phyloP scores from a whole-genome alignment of 345 rosid species.

The Populus pruinosa region DNA sequence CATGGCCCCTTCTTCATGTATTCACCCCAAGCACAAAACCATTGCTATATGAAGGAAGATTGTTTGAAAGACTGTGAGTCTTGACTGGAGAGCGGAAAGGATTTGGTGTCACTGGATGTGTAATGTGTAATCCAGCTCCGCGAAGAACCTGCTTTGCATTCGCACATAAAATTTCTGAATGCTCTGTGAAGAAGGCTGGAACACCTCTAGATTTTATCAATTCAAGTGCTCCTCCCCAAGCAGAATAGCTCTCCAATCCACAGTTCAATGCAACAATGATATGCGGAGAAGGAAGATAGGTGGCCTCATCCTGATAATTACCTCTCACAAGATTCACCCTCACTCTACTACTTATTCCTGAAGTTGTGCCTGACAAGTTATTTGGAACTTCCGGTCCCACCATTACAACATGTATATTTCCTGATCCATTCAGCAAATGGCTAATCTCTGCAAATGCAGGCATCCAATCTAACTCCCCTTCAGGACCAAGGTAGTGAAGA shows the following conservation, averaged over 20 bases:
- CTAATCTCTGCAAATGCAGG: slow-evolving; percentile 43
- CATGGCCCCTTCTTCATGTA: slow-evolving; percentile 16
- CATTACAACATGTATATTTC: slow-evolving; percentile 43
- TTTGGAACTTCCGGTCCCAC: slow-evolving; percentile 47
- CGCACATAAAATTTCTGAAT: slow-evolving; percentile 45
- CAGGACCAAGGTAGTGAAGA: slow-evolving; percentile 44
- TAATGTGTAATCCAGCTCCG: slow-evolving; percentile 41
- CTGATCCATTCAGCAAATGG: slow-evolving; percentile 39
- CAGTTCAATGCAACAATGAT: slow-evolving; percentile 48
- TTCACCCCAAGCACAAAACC: slow-evolving; percentile 44
- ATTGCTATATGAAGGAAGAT: slow-evolving; percentile 44
- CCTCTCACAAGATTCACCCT: slow-evolving; percentile 47
- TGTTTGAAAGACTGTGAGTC: slow-evolving; percentile 25
- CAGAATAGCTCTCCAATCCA: slow-evolving; percentile 34
- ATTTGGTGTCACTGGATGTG: slow-evolving; percentile 38
- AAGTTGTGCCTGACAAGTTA: slow-evolving; percentile 41
- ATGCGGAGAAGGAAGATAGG: slow-evolving; percentile 47
- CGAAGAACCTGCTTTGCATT: slow-evolving; percentile 45
- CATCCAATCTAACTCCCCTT: slow-evolving; percentile 47
- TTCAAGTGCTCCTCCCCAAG: slow-evolving; percentile 50
- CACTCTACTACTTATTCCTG: slow-evolving; percentile 40
- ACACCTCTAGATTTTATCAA: slow-evolving; percentile 30
- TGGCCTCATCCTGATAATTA: slow-evolving; percentile 51
- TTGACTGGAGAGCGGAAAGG: slow-evolving; percentile 39
- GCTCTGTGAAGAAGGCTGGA: slow-evolving; percentile 50